These are phyloP conservation scores for Paramecium biaurelia DNA, from an alignment of 73 alveolate genomes.

Conservation along the genomic window DNA sequence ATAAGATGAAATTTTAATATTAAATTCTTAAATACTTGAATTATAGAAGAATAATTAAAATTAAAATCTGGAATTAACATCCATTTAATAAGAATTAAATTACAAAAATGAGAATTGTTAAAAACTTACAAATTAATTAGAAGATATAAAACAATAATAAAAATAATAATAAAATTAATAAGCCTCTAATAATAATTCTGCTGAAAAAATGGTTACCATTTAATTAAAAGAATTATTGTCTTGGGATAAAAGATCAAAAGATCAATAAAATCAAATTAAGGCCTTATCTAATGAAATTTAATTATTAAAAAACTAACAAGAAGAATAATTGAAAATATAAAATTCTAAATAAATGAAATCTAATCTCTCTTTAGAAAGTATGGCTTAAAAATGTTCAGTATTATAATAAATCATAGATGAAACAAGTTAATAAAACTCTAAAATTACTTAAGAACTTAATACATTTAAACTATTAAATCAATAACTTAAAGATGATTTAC, in stretches of 20 bases:
- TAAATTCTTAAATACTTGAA: neutral
- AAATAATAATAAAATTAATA: neutral
- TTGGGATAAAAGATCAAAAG: conserved; percentile 50
- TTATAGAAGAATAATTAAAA: neutral
- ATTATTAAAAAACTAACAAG: neutral
- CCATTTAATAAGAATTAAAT: neutral
- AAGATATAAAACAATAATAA: neutral
- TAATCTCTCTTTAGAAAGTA: conserved; percentile 30
- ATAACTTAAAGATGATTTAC: neutral
- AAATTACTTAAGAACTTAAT: neutral
- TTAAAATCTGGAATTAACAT: neutral
- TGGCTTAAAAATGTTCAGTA: neutral
- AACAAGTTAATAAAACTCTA: neutral
- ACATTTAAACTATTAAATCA: neutral
- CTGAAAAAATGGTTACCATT: conserved; percentile 12
- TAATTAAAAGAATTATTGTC: neutral
- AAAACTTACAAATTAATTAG: neutral
- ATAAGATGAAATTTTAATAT: neutral
- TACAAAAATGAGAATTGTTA: neutral
- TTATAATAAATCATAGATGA: conserved; percentile 6
- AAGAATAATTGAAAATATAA: neutral
- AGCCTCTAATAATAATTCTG: neutral
- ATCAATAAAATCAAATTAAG: conserved; percentile 7
- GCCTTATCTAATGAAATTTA: conserved; percentile 1
- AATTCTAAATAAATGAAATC: conserved; percentile 33